Evolutionary conservation across 768 basidiomycete species (phyloP).

Genomic region (Mycena chlorophos): DNA sequence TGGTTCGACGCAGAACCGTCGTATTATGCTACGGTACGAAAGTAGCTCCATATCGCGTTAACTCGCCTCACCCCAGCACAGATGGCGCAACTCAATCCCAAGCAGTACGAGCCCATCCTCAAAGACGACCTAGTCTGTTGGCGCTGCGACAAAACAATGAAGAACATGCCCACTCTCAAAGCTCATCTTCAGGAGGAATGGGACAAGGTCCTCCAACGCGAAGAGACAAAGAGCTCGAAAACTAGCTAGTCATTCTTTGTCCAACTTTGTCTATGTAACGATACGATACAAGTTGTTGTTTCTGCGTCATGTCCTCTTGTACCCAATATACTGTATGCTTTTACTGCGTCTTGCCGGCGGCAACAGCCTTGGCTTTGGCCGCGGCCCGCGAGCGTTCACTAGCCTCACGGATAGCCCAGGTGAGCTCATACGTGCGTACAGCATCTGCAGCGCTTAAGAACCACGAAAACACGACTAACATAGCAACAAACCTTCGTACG

Average conservation of each 20-base stretch:
- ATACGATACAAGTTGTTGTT: conserved; percentile 5
- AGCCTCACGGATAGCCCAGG: conserved; percentile 88
- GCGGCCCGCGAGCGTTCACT: conserved; percentile 63
- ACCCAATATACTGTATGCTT: not conserved
- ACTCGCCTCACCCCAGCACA: conserved; percentile 25
- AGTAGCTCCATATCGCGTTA: not conserved
- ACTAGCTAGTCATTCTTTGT: conserved; percentile 21
- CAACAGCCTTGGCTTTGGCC: conserved; percentile 41
- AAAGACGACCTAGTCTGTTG: conserved; percentile 72
- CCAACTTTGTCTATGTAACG: conserved; percentile 4
- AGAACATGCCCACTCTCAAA: conserved; percentile 76
- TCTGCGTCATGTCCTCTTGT: conserved; percentile 1
- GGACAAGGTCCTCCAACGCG: conserved; percentile 46
- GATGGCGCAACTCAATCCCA: conserved; percentile 54
- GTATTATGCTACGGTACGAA: conserved; percentile 52
- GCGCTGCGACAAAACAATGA: conserved; percentile 60
- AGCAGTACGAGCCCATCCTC: conserved; percentile 62
- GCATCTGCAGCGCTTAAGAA: conserved; percentile 54
- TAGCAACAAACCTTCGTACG: conserved; percentile 69
- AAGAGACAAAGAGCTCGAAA: conserved; percentile 41
- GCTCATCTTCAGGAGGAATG: conserved; percentile 76
- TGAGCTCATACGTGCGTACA: conserved; percentile 84
- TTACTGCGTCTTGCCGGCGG: conserved; percentile 8
- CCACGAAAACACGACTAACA: conserved; percentile 2
- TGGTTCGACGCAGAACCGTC: conserved; percentile 75